Percentiles rank a stretch among this genome's conserved stretches.
Conservation (phyloP, 805 yeast species). For the Clavispora fructus region DNA sequence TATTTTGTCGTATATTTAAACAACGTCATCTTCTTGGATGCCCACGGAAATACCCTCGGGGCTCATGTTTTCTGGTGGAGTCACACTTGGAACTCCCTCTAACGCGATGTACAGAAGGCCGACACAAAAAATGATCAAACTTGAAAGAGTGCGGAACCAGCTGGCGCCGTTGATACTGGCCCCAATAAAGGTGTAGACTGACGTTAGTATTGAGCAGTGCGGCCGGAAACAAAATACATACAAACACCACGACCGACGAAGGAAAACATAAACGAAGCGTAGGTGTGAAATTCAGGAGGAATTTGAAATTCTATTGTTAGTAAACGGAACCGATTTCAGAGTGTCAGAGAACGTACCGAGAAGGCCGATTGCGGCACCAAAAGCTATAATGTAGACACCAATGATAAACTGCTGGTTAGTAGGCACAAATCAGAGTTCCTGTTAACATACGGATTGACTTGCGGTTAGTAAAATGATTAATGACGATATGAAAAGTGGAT, state of each 20-base stretch:
- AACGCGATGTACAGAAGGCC: conserved; percentile 58
- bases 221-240: conserved; percentile 27
- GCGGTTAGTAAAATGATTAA: conserved; percentile 17
- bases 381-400: conserved; percentile 51
- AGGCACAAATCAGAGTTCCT: not conserved
- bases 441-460: conserved; percentile 30
- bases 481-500: not conserved
- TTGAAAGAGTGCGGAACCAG: conserved; percentile 52
- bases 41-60: conserved; percentile 38
- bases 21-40: conserved; percentile 35
- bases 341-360: conserved; percentile 31
- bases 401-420: conserved; percentile 41
- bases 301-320: conserved; percentile 41
- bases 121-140: conserved; percentile 49
- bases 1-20: conserved; percentile 1
- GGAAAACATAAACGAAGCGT: conserved; percentile 63
- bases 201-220: conserved; percentile 16
- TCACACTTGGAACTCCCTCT: conserved; percentile 69
- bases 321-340: not conserved
- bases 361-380: conserved; percentile 51
- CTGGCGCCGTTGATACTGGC: conserved; percentile 44
- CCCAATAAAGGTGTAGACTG: conserved; percentile 35
- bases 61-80: conserved; percentile 79
- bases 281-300: conserved; percentile 58
- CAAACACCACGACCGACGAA: conserved; percentile 72